Evolutionary conservation across 805 yeast species (phyloP), one percentile per base, ranked within the genome.

Genomic region (Kregervanrija fluxuum): DNA sequence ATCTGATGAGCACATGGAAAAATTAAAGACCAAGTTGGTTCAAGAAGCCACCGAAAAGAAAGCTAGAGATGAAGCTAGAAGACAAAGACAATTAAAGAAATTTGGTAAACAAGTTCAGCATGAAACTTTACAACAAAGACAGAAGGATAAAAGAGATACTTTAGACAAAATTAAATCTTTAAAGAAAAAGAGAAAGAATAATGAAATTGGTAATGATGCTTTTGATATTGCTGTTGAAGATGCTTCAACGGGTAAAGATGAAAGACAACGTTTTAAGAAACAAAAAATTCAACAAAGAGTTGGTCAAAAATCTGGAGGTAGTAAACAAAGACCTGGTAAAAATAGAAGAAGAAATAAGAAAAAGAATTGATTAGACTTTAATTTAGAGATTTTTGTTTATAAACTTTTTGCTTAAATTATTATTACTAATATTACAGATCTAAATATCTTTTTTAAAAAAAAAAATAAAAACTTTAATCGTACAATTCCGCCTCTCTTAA

Each of bases 1-100:
- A 70, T 82, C 90, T 44, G 99, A 93, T 65, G 96, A 88, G 64
- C 99, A 93, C 66, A 93, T 93, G 99, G 96, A 88, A 60, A 86
- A 80, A 67, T 75, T 93, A 60, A 89, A 87, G 73, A 69, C 72
- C 58, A 88, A 86, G 66, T 74, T 91, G 55, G 73, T 89, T 37
- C 75, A 79, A 51, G 96, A 88, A 62, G 80, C 77, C 36, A 67
- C 74, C 5, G 85, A 83, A 63, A 87, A 87, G 79, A 85, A 84
- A 66, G 96, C 95, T 1, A 75, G 89, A 44, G 91, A 86, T 66
- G 96, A 89, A 43, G 95, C 97, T 30, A 85, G 86, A 71, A 84
- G 84, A 66, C 98, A 91, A 72, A 81, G 99, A 68, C 82, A 85
- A 51, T 77, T 91, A 64, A 91, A 91, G 83, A 91, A 91, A 72